These are phyloP conservation scores for Leptographium galeiforme DNA, from an alignment of 2,329 filamentous ascomycete genomes.

Conservation along the genomic window DNA sequence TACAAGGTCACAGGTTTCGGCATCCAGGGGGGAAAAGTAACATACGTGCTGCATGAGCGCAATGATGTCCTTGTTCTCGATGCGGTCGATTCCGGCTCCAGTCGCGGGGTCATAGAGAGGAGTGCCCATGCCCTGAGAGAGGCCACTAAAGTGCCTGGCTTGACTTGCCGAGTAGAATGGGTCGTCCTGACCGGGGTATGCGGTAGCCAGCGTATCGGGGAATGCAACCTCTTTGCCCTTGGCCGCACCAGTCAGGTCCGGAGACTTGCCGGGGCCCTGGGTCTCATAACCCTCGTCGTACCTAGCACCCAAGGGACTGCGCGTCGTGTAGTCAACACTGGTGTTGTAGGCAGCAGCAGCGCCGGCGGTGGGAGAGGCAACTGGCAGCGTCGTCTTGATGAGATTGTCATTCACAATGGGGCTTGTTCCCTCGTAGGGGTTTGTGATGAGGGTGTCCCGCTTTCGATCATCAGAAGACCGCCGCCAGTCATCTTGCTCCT, in stretches of 20 bases:
- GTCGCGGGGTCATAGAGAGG: conserved; percentile 85
- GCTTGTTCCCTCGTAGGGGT: conserved; percentile 53
- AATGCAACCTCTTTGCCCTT: conserved; percentile 46
- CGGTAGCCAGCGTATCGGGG: conserved; percentile 28
- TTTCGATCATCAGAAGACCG: conserved; percentile 49
- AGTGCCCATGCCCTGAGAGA: conserved; percentile 83
- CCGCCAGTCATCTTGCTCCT: conserved; percentile 51
- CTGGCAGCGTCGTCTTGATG: conserved; percentile 14
- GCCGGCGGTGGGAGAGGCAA: conserved; percentile 19
- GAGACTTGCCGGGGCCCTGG: conserved; percentile 45
- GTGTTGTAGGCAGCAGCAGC: conserved; percentile 13
- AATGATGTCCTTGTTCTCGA: conserved; percentile 93
- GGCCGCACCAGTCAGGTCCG: conserved; percentile 29
- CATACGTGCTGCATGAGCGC: conserved; percentile 90
- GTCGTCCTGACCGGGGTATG: conserved; percentile 35
- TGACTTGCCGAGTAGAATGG: conserved; percentile 51
- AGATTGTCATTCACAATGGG: conserved; percentile 43
- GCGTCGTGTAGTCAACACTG: conserved; percentile 29
- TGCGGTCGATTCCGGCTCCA: conserved; percentile 75
- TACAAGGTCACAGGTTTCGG: background rate
- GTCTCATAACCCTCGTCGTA: conserved; percentile 87
- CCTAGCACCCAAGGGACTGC: conserved; percentile 47
- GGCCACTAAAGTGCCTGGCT: conserved; percentile 62
- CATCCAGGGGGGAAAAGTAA: conserved; percentile 10
- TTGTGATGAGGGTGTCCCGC: conserved; percentile 52